These are phyloP conservation scores for Hordeum vulgare DNA, from an alignment of 176 grass and related monocot genomes.

Conservation along the genomic window DNA sequence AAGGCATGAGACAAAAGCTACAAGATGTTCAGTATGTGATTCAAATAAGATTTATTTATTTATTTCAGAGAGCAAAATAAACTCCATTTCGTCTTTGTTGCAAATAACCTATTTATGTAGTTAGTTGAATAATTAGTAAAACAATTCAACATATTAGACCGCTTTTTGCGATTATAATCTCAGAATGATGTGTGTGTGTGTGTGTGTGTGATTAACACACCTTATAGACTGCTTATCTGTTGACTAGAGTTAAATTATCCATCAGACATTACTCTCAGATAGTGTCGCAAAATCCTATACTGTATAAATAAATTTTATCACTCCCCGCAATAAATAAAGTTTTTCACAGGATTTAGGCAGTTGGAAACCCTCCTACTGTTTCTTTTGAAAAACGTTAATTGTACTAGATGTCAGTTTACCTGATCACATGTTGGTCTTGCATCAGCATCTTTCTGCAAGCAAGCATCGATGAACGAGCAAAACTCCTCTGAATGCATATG, in stretches of 20 bases:
- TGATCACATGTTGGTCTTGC: slow-evolving; percentile 67
- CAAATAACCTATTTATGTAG: not conserved
- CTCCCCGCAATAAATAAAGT: not conserved
- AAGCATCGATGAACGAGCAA: slow-evolving; percentile 78
- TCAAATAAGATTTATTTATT: not conserved
- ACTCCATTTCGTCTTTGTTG: not conserved
- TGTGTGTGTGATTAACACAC: not conserved
- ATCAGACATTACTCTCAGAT: not conserved
- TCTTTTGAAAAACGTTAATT: not conserved
- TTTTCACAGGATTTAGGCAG: not conserved
- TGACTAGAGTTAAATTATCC: not conserved
- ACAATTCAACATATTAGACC: not conserved
- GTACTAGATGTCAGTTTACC: slow-evolving; percentile 11
- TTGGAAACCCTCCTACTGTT: not conserved
- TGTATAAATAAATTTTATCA: not conserved
- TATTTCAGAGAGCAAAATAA: not conserved
- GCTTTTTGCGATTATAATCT: not conserved
- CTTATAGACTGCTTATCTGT: not conserved
- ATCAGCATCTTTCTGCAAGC: slow-evolving; percentile 83
- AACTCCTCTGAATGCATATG: slow-evolving; percentile 74
- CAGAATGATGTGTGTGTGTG: not conserved
- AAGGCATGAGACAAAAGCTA: slow-evolving; percentile 71
- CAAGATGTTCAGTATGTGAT: slow-evolving; percentile 14
- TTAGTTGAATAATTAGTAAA: not conserved
- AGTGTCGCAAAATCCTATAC: not conserved